phyloP scores from a whole-genome alignment of 1,284 basidiomycete genomes.

The Ustilago crameri region DNA sequence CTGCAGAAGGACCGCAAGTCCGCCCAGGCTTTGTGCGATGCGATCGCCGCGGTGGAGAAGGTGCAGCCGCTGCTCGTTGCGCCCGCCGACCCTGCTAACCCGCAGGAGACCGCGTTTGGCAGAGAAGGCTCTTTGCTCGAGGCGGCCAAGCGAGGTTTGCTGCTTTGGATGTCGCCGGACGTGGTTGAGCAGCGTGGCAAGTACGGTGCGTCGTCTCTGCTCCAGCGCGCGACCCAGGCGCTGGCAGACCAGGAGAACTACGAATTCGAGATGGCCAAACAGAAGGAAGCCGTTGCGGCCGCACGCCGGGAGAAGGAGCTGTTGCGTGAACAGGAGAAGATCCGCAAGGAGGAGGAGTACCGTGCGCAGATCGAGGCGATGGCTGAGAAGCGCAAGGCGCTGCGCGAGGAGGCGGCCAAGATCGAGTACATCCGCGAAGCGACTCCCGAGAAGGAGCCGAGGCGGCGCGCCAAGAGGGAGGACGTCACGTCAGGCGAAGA shows the following conservation, averaged over 20 bases:
- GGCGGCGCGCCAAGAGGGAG: slow-evolving; percentile 35
- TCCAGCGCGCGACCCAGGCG: slow-evolving; percentile 46
- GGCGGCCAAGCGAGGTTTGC: slow-evolving; percentile 52
- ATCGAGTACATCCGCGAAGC: slow-evolving; percentile 60
- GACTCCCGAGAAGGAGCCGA: slow-evolving; percentile 46
- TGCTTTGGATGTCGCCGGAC: slow-evolving; percentile 62
- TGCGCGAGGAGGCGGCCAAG: slow-evolving; percentile 59
- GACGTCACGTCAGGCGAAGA: slow-evolving; percentile 49
- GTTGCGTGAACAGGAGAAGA: slow-evolving; percentile 50
- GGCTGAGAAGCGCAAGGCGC: slow-evolving; percentile 53
- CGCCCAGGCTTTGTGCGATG: slow-evolving; percentile 47
- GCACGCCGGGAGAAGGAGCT: slow-evolving; percentile 57
- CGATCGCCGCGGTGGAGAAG: slow-evolving; percentile 51
- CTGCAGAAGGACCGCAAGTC: slow-evolving; percentile 51
- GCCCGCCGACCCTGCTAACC: slow-evolving; percentile 13
- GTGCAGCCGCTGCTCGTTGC: slow-evolving; percentile 46
- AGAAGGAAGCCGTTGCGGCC: slow-evolving; percentile 49
- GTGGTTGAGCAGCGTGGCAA: slow-evolving; percentile 65
- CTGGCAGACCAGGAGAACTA: slow-evolving; percentile 55
- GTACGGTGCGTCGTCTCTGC: slow-evolving; percentile 60
- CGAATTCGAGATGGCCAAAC: slow-evolving; percentile 50
- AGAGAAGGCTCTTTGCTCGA: slow-evolving; percentile 44
- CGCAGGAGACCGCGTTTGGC: slow-evolving; percentile 25
- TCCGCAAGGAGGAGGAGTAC: slow-evolving; percentile 57
- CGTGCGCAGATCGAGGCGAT: slow-evolving; percentile 57